Evolutionary conservation across 129 eudicot genomes (phyloP), one percentile per base, ranked within the genome.

Genomic region (Pittosporum tobira): DNA sequence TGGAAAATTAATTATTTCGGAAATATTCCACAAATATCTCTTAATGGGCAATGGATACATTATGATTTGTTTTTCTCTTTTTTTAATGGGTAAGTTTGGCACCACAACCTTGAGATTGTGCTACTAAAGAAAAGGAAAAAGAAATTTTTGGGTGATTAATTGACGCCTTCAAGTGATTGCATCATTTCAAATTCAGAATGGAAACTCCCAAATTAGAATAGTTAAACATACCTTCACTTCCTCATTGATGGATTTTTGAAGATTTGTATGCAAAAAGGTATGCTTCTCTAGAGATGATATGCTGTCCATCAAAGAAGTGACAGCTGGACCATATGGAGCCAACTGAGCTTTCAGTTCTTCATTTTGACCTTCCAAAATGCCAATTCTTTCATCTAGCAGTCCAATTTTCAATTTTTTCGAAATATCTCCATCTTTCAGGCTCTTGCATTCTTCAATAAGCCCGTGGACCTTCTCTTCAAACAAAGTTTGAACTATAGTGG

Each of bases 391-490:
- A 54, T 69, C 72, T 36, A 85, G 69, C 64, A 70, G 53, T 58
- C 48, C 51, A 10, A 55, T 20, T 37, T 76, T 71, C 50, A 45
- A 44, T 25, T 66, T 68, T 42, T 65, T 81, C 51, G 48, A 55
- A 23, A 24, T 48, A 43, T 57, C 67, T 48, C 71, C 79, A 59
- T 68, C 81, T 66, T 78, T 74, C n/a, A 81, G 80, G 67, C 62
- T 63, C 54, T 42, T 48, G 67, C 75, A 73, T 68, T 71, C 73
- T 55, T 76, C 73, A 16, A 61, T 59, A 50, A 86, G 94, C 73
- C 83, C 98, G 40, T 58, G 67, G 36, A 80, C 75, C 91, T 83
- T 86, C 66, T 80, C 81, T 68, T 73, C 93, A n/a, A 78, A 80
- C 63, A 91, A 61, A 65, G 69, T 76, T 44, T 76, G 85, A 61